phyloP scores from a whole-genome alignment of 202 grass and related monocot genomes.

The Saccharum hybrid region DNA sequence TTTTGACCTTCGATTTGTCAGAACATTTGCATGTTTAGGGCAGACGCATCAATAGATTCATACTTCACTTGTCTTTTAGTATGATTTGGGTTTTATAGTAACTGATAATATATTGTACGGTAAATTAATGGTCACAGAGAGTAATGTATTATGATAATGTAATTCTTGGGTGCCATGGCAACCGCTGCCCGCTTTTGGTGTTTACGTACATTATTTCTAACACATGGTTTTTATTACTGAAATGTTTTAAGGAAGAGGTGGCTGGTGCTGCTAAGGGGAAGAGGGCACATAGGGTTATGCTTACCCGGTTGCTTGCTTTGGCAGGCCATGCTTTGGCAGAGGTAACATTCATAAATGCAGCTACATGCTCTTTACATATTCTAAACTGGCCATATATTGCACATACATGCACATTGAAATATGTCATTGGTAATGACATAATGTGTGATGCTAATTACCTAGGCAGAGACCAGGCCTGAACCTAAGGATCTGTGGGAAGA shows the following conservation, averaged over 20 bases:
- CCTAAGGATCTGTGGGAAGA: constrained; percentile 88
- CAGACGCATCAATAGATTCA: background rate
- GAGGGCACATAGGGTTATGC: constrained; percentile 65
- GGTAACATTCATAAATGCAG: constrained; percentile 54
- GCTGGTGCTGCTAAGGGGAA: constrained; percentile 43
- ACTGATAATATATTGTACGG: background rate
- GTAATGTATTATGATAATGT: background rate
- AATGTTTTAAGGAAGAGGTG: constrained; percentile 66
- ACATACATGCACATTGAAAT: background rate
- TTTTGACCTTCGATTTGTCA: background rate
- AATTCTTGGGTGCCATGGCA: background rate
- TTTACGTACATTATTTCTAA: constrained; percentile 11
- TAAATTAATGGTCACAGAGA: background rate
- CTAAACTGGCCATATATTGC: background rate
- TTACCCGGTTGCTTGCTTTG: constrained; percentile 69
- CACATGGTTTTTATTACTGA: constrained; percentile 18
- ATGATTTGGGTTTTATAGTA: background rate
- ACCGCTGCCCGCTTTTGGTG: background rate
- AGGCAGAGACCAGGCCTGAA: constrained; percentile 85
- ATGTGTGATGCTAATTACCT: constrained; percentile 46
- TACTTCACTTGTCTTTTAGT: background rate
- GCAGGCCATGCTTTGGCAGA: constrained; percentile 89
- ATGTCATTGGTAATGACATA: constrained; percentile 14
- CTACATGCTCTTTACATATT: constrained; percentile 8
- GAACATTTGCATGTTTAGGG: background rate